phyloP scores from a whole-genome alignment of 768 basidiomycete genomes.

The Coprinopsis marcescibilis region DNA sequence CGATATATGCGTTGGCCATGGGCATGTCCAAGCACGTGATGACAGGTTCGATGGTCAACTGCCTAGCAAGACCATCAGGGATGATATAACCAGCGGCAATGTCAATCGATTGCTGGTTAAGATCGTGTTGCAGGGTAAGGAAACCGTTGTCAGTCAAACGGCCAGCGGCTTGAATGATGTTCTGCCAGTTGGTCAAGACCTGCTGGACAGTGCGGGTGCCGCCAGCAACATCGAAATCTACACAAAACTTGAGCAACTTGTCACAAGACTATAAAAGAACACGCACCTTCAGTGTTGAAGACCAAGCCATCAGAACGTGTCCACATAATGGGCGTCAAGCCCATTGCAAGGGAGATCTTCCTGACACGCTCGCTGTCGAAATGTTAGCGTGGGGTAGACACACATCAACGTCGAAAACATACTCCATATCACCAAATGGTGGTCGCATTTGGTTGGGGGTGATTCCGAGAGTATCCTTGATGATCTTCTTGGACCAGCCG shows the following conservation, averaged over 20 bases:
- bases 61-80: slow-evolving; percentile 65
- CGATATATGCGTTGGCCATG: slow-evolving; percentile 65
- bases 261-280: not conserved
- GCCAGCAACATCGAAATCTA: slow-evolving; percentile 75
- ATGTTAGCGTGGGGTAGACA: slow-evolving; percentile 6
- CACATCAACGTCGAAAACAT: slow-evolving; percentile 17
- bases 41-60: slow-evolving; percentile 67
- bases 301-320: slow-evolving; percentile 57
- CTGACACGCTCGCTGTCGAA: slow-evolving; percentile 72
- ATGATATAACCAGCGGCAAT: slow-evolving; percentile 81
- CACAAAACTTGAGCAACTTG: not conserved
- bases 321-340: slow-evolving; percentile 82
- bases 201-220: slow-evolving; percentile 49
- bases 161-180: slow-evolving; percentile 61
- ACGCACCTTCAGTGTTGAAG: slow-evolving; percentile 62
- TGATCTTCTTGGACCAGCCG: slow-evolving; percentile 80
- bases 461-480: slow-evolving; percentile 73
- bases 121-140: slow-evolving; percentile 82
- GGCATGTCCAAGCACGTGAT: slow-evolving; percentile 56
- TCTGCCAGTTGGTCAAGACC: slow-evolving; percentile 64
- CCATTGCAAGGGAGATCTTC: slow-evolving; percentile 76
- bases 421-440: slow-evolving; percentile 76
- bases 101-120: slow-evolving; percentile 78
- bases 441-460: slow-evolving; percentile 76
- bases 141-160: slow-evolving; percentile 60